Evolutionary conservation across 2,329 filamentous ascomycete species (phyloP).

Genomic region (Myrmaecium sp.): DNA sequence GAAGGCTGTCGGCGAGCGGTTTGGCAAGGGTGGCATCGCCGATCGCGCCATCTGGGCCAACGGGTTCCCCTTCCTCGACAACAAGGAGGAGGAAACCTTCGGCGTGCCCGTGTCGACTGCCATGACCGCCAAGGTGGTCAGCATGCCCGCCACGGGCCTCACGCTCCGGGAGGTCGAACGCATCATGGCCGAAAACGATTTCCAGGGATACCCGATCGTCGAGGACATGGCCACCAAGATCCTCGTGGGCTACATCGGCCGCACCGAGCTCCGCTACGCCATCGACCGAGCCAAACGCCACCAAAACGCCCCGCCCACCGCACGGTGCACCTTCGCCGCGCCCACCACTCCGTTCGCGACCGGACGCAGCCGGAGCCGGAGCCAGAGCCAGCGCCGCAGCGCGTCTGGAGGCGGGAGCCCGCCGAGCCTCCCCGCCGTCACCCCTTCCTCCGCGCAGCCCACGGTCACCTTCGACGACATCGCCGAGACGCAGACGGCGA

Average conservation of each 20-base stretch:
- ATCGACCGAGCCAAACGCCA: constrained; percentile 63
- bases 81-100: constrained; percentile 94
- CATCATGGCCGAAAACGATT: constrained; percentile 60
- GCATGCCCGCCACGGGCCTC: constrained; percentile 58
- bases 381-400: too few species aligned
- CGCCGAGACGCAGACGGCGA: constrained; percentile 36
- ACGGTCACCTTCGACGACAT: constrained; percentile 42
- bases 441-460: constrained; percentile 16
- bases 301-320: constrained; percentile 44
- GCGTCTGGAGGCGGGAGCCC: too few species aligned
- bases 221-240: constrained; percentile 54
- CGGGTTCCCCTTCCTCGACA: constrained; percentile 90
- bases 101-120: constrained; percentile 82
- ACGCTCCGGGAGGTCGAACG: constrained; percentile 61
- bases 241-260: constrained; percentile 79
- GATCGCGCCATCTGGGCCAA: constrained; percentile 99
- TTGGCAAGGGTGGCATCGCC: constrained; percentile 91
- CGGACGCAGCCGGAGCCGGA: too few species aligned
- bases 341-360: too few species aligned
- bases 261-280: constrained; percentile 81
- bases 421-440: too few species aligned
- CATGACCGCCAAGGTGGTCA: constrained; percentile 64
- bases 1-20: constrained; percentile 78
- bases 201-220: constrained; percentile 85
- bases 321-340: constrained; percentile 40